A percentile compares a stretch with the other conserved stretches of the same genome.
Evolutionary conservation across 169 alveolate genomes (phyloP).

Genomic region (Babesia caballi): DNA sequence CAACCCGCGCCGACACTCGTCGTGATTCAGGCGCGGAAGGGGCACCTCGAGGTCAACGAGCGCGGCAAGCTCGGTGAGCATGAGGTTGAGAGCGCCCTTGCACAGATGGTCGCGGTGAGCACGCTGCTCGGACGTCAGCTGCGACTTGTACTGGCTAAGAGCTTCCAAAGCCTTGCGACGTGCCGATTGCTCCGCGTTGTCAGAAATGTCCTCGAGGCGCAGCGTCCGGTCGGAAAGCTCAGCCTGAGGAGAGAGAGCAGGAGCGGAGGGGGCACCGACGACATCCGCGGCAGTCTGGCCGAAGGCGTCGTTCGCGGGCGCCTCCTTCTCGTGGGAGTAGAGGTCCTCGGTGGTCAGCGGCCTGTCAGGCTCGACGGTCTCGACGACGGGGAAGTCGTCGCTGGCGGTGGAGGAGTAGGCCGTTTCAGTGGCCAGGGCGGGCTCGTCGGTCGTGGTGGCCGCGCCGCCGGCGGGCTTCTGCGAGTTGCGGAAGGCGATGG

Average conservation of each 20-base stretch:
- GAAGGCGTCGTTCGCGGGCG: background rate
- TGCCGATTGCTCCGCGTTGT: background rate
- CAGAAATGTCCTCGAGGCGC: background rate
- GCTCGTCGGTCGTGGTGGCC: background rate
- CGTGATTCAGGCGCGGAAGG: conserved; percentile 56
- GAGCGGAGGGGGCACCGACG: background rate
- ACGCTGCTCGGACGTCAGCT: conserved; percentile 28
- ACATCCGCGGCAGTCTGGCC: background rate
- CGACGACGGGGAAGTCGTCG: conserved; percentile 20
- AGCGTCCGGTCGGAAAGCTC: background rate
- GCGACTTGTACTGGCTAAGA: conserved; percentile 17
- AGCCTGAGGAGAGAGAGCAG: too few species aligned
- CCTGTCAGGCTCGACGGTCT: background rate
- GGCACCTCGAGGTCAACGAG: conserved; percentile 73
- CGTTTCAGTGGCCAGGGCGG: background rate
- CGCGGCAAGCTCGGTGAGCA: conserved; percentile 70
- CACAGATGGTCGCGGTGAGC: conserved; percentile 67
- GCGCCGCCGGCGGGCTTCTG: conserved; percentile 68
- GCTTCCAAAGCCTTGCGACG: background rate
- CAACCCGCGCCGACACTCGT: conserved; percentile 62
- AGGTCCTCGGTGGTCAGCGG: background rate
- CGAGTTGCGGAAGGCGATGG: conserved; percentile 79
- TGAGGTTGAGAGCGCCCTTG: conserved; percentile 71
- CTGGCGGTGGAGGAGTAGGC: background rate
- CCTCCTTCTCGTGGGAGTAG: background rate